These are phyloP conservation scores for Sporothrix protearum DNA, from an alignment of 2,329 filamentous ascomycete genomes.

Conservation along the genomic window DNA sequence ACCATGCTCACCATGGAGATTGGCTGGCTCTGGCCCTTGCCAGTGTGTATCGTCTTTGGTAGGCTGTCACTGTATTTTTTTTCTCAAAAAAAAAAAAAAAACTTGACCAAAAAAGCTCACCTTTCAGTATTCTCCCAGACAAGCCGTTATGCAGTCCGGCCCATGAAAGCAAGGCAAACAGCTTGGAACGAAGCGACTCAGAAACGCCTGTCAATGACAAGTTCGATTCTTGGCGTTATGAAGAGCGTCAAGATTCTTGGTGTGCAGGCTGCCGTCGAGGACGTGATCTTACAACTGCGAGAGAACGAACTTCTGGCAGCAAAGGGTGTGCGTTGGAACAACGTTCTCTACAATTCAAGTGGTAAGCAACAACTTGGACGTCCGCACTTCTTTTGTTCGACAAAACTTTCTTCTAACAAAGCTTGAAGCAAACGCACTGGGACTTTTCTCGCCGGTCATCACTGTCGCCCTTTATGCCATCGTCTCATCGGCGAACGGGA, in stretches of 20 bases:
- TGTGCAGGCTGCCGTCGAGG: constrained; percentile 30
- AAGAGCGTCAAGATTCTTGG: constrained; percentile 44
- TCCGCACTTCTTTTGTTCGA: not conserved
- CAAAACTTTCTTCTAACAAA: not conserved
- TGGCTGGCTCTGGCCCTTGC: constrained; percentile 43
- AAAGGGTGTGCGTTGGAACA: constrained; percentile 40
- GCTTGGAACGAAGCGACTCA: constrained; percentile 43
- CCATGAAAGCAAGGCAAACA: constrained; percentile 38
- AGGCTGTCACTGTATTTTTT: constrained; percentile 22
- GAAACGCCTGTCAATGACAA: constrained; percentile 38
- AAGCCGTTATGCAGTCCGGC: constrained; percentile 41
- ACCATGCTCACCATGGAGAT: constrained; percentile 39
- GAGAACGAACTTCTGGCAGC: constrained; percentile 36
- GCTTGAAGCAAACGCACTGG: constrained; percentile 39
- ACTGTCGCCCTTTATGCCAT: constrained; percentile 39
- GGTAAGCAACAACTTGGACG: constrained; percentile 31
- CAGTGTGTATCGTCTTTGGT: constrained; percentile 42
- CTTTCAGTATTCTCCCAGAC: constrained; percentile 43
- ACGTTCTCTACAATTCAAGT: constrained; percentile 41
- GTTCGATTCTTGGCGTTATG: constrained; percentile 37
- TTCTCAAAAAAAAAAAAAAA: too few species aligned
- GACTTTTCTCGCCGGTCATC: constrained; percentile 41
- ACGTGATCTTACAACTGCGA: constrained; percentile 32
- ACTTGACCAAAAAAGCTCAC: too few species aligned
- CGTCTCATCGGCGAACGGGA: constrained; percentile 29